Percentiles rank a stretch among this genome's conserved stretches.
phyloP scores from a whole-genome alignment of 2,329 filamentous ascomycete species.

The Plectosphaerella sp. region DNA sequence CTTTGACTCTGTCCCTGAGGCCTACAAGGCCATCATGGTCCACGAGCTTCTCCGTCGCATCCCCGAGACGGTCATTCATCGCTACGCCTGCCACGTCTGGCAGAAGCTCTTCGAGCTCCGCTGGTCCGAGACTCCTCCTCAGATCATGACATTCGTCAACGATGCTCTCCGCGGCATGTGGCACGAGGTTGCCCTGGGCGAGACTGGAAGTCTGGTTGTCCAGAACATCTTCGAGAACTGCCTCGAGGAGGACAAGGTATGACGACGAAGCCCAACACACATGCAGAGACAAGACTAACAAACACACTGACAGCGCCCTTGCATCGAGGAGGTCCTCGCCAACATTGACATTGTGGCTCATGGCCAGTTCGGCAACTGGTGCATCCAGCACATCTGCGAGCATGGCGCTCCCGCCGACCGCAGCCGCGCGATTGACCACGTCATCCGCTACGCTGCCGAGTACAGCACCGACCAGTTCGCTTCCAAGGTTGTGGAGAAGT shows the following conservation, averaged over 20 bases:
- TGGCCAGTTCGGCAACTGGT: slow-evolving; percentile 99
- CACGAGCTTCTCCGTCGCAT: slow-evolving; percentile 92
- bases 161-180: slow-evolving; percentile 94
- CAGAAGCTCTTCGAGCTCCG: slow-evolving; percentile 98
- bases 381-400: slow-evolving; percentile 98
- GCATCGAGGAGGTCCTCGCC: slow-evolving; percentile 90
- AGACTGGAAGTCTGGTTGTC: slow-evolving; percentile 95
- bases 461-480: slow-evolving; percentile 99
- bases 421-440: slow-evolving; percentile 89
- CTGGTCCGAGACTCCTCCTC: slow-evolving; percentile 90
- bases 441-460: slow-evolving; percentile 87
- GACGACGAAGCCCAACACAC: slow-evolving; percentile 13
- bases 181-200: slow-evolving; percentile 95
- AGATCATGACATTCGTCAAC: slow-evolving; percentile 98
- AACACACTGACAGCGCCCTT: slow-evolving; percentile 66
- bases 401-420: slow-evolving; percentile 89
- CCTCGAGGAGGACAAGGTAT: slow-evolving; percentile 94
- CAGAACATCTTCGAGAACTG: slow-evolving; percentile 99
- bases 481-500: slow-evolving; percentile 98
- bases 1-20: slow-evolving; percentile 94
- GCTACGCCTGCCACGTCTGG: slow-evolving; percentile 98
- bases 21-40: slow-evolving; percentile 99
- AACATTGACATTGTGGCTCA: slow-evolving; percentile 97
- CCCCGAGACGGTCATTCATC: slow-evolving; percentile 95
- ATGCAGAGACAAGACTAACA: slow-evolving; percentile 11